Conservation (phyloP, 805 yeast species). For the Komagataella ulmi region DNA sequence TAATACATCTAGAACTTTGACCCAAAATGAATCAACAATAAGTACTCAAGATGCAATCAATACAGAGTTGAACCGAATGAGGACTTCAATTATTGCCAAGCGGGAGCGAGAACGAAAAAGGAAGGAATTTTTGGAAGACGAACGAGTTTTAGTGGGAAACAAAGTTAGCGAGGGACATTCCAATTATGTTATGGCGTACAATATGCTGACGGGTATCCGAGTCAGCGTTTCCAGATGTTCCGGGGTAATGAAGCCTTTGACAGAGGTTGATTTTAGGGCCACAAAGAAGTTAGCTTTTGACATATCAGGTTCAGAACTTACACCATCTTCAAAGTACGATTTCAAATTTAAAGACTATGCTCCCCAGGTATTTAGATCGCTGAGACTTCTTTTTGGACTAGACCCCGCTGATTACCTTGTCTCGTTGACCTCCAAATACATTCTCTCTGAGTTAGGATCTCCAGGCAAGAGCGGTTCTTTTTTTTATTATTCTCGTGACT, state of each 20-base stretch:
- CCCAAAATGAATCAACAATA: neutral
- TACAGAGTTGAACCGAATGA: conserved; percentile 35
- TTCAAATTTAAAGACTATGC: conserved; percentile 94
- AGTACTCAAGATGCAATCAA: conserved; percentile 3
- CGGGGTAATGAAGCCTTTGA: conserved; percentile 64
- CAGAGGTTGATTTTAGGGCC: conserved; percentile 54
- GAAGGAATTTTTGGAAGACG: conserved; percentile 31
- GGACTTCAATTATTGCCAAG: conserved; percentile 30
- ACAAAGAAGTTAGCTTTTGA: conserved; percentile 80
- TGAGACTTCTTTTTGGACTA: conserved; percentile 66
- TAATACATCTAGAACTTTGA: neutral
- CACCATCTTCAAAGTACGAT: conserved; percentile 90
- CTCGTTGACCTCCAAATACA: conserved; percentile 85
- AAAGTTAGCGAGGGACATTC: conserved; percentile 87
- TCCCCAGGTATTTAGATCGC: conserved; percentile 86
- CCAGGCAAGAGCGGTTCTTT: conserved; percentile 97
- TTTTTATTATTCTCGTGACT: conserved; percentile 90
- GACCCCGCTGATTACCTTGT: conserved; percentile 95
- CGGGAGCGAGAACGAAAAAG: conserved; percentile 28
- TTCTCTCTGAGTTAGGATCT: conserved; percentile 81
- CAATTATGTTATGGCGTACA: conserved; percentile 87
- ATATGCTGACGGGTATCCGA: conserved; percentile 94
- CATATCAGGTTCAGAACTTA: conserved; percentile 72
- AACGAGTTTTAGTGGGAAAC: conserved; percentile 57
- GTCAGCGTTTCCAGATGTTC: conserved; percentile 91